phyloP scores from a whole-genome alignment of 2,329 filamentous ascomycete genomes.

The Phialophora macrospora region DNA sequence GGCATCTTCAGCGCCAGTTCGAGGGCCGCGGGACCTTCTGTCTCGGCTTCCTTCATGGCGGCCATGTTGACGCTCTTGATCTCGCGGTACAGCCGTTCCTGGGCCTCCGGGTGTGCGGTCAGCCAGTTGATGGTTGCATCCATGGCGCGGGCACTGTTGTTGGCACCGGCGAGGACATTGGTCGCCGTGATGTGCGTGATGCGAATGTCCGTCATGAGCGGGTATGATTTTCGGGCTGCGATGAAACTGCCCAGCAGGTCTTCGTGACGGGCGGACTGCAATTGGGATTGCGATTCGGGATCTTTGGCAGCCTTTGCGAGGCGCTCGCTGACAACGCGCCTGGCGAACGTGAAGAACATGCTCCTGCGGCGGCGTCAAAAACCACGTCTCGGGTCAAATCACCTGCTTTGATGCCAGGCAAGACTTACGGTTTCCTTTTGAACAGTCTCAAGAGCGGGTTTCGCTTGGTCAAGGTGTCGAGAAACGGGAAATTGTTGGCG shows the following conservation, averaged over 20 bases:
- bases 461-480: conserved; percentile 15
- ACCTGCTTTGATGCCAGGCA: not conserved
- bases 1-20: conserved; percentile 19
- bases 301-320: conserved; percentile 8
- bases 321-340: conserved; percentile 14
- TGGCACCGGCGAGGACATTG: conserved; percentile 13
- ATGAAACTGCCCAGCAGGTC: conserved; percentile 20
- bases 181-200: conserved; percentile 19
- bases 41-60: conserved; percentile 15
- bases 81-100: conserved; percentile 16
- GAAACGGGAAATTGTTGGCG: conserved; percentile 16
- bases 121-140: conserved; percentile 20
- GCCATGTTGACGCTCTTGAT: conserved; percentile 20
- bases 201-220: conserved; percentile 13
- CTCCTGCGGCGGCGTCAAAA: not conserved
- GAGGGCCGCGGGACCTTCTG: conserved; percentile 16
- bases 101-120: conserved; percentile 11
- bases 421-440: conserved; percentile 12
- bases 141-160: conserved; percentile 20
- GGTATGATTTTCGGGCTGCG: conserved; percentile 10
- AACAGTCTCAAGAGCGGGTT: conserved; percentile 11
- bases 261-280: conserved; percentile 1
- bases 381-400: too few species aligned
- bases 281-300: conserved; percentile 8
- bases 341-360: conserved; percentile 20